A percentile compares a stretch with the other conserved stretches of the same genome.
These are phyloP conservation scores for Termitomyces sp. DNA, from an alignment of 768 basidiomycete species.

Conservation along the genomic window DNA sequence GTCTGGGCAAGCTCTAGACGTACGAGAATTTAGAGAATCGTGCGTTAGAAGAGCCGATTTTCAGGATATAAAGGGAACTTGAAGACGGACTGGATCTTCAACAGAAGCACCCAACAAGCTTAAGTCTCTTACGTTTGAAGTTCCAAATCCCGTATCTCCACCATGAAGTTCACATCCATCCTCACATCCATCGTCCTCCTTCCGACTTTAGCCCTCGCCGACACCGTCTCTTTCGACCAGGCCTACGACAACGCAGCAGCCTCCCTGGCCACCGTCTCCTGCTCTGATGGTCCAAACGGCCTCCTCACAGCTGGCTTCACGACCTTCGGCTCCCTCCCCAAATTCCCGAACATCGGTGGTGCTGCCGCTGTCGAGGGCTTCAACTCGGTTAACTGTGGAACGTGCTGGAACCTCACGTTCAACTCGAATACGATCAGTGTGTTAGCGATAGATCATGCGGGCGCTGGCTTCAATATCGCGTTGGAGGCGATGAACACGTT, in stretches of 20 bases:
- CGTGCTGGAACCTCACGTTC: slow-evolving; percentile 52
- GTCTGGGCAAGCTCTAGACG: neutral
- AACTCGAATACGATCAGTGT: slow-evolving; percentile 32
- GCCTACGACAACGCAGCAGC: slow-evolving; percentile 33
- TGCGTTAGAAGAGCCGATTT: too few relatives aligned
- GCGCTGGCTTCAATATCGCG: slow-evolving; percentile 21
- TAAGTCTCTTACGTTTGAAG: neutral
- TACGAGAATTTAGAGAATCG: neutral
- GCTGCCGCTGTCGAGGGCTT: slow-evolving; percentile 39
- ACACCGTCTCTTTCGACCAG: slow-evolving; percentile 29
- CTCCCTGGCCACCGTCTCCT: slow-evolving; percentile 36
- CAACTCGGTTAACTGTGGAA: slow-evolving; percentile 44
- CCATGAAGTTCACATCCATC: slow-evolving; percentile 30
- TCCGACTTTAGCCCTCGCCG: slow-evolving; percentile 1
- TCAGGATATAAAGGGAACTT: neutral
- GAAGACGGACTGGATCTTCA: neutral
- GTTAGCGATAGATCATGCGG: slow-evolving; percentile 39
- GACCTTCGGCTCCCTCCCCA: slow-evolving; percentile 43
- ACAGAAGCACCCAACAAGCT: neutral
- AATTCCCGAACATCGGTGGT: slow-evolving; percentile 52
- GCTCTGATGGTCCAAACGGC: slow-evolving; percentile 45
- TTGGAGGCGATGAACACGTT: slow-evolving; percentile 28
- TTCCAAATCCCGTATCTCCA: neutral
- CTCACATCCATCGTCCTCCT: slow-evolving; percentile 14
- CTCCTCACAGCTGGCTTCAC: slow-evolving; percentile 32